phyloP scores from a whole-genome alignment of 805 yeast species.

The Blastobotrys robertii region DNA sequence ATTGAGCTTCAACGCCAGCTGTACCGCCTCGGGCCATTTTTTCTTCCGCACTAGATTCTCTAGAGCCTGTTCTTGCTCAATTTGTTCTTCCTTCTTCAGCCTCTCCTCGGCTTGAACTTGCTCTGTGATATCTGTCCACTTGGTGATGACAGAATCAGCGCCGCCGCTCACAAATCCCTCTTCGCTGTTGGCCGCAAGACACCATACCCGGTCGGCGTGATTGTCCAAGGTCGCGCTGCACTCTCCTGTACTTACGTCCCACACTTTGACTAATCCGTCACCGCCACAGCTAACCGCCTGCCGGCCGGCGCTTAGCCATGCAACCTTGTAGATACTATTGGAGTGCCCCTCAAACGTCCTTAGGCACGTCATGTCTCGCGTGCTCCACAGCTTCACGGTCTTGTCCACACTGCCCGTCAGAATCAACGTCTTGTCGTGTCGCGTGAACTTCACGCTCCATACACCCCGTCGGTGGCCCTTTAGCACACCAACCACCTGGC shows the following conservation, averaged over 20 bases:
- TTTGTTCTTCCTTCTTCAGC: conserved; percentile 38
- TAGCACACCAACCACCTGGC: conserved; percentile 77
- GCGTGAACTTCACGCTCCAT: conserved; percentile 83
- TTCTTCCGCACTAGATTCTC: conserved; percentile 59
- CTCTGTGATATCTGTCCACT: conserved; percentile 85
- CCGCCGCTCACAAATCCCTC: conserved; percentile 73
- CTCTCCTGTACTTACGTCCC: conserved; percentile 77
- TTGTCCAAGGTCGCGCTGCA: conserved; percentile 75
- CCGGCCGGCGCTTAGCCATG: conserved; percentile 54
- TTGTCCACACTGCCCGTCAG: conserved; percentile 91
- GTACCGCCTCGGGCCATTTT: conserved; percentile 84
- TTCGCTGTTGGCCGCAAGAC: conserved; percentile 65
- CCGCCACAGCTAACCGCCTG: conserved; percentile 76
- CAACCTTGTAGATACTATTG: conserved; percentile 78
- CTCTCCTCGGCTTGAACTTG: conserved; percentile 45
- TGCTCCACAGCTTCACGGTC: conserved; percentile 80
- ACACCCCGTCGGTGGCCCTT: conserved; percentile 91
- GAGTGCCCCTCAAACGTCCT: conserved; percentile 92
- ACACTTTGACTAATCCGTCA: conserved; percentile 84
- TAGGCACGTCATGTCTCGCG: conserved; percentile 62
- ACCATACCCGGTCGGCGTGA: conserved; percentile 94
- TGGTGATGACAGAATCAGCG: conserved; percentile 84
- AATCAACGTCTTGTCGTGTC: conserved; percentile 56
- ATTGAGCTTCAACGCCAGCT: conserved; percentile 73
- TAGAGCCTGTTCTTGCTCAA: conserved; percentile 85